phyloP scores from a whole-genome alignment of 495 filamentous ascomycete genomes.

The Tuber microsphaerosporum region DNA sequence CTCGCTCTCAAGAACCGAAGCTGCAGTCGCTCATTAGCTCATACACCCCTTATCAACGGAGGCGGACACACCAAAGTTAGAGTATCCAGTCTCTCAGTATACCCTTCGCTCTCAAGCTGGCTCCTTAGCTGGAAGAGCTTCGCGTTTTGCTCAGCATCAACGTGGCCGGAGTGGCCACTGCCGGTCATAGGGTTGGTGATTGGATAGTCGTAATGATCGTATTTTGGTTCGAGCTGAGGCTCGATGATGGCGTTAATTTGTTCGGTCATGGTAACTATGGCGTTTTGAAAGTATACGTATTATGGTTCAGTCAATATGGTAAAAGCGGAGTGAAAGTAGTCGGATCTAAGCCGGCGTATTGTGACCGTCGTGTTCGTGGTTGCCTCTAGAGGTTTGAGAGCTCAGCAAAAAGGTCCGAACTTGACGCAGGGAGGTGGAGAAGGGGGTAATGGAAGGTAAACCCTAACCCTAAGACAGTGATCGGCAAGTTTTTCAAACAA shows the following conservation, averaged over 20 bases:
- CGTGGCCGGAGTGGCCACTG: slow-evolving; percentile 77
- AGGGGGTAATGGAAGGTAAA: not conserved
- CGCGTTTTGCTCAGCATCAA: slow-evolving; percentile 79
- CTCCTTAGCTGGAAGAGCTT: slow-evolving; percentile 75
- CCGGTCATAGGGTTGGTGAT: slow-evolving; percentile 61
- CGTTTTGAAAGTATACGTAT: not conserved
- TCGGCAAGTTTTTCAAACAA: not conserved
- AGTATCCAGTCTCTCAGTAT: slow-evolving; percentile 78
- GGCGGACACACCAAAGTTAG: slow-evolving; percentile 61
- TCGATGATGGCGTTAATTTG: not conserved
- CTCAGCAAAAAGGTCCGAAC: not conserved
- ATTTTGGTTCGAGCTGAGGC: slow-evolving; percentile 50
- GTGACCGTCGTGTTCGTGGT: not conserved
- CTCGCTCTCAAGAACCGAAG: slow-evolving; percentile 84
- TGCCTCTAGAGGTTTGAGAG: not conserved
- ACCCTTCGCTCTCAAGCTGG: slow-evolving; percentile 74
- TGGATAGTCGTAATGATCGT: slow-evolving; percentile 91
- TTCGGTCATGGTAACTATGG: not conserved
- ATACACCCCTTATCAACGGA: not conserved
- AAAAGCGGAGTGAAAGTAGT: not conserved
- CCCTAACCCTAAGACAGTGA: not conserved
- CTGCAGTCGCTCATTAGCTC: slow-evolving; percentile 42
- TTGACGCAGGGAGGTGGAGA: not conserved
- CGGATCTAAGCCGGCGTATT: not conserved
- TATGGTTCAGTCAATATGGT: not conserved